phyloP scores from a whole-genome alignment of 1,139 yeast genomes.

The Geotrichum macrosporum region DNA sequence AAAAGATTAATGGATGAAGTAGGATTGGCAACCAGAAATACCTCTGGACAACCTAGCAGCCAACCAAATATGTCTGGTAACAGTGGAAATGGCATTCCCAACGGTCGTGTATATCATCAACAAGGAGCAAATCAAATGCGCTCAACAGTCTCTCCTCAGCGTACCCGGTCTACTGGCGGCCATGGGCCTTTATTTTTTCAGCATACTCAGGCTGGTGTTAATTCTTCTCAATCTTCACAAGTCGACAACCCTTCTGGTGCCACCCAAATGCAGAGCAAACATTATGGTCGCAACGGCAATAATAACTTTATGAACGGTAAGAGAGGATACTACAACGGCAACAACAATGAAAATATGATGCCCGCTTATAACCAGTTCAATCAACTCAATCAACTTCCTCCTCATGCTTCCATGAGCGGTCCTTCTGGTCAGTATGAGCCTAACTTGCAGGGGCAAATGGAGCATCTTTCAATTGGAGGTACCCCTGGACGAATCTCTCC shows the following conservation, averaged over 20 bases:
- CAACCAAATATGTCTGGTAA: constrained; percentile 1
- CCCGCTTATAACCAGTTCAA: neutral
- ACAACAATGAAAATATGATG: constrained; percentile 1
- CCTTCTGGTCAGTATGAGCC: constrained; percentile 2
- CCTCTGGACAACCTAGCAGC: constrained; percentile 12
- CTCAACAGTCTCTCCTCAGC: constrained; percentile 13
- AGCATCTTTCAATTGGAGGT: constrained; percentile 13
- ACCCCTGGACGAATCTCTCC: constrained; percentile 10
- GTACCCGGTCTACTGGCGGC: constrained; percentile 18
- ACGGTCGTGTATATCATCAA: constrained; percentile 8
- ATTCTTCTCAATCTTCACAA: too few species aligned
- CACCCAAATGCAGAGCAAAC: neutral
- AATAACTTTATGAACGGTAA: constrained; percentile 13
- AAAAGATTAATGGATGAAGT: constrained; percentile 90
- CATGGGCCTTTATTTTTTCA: constrained; percentile 10
- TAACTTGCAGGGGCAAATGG: constrained; percentile 14
- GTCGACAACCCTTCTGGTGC: constrained; percentile 6
- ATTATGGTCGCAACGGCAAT: constrained; percentile 6
- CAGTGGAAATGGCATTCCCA: constrained; percentile 13
- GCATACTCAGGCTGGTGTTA: constrained; percentile 9
- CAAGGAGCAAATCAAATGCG: constrained; percentile 2
- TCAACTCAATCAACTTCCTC: constrained; percentile 4
- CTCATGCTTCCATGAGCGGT: constrained; percentile 3
- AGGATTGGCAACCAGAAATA: constrained; percentile 47
- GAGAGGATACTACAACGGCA: constrained; percentile 10